Conservation (phyloP, 2,329 filamentous ascomycete species). For the Colletotrichum destructivum region DNA sequence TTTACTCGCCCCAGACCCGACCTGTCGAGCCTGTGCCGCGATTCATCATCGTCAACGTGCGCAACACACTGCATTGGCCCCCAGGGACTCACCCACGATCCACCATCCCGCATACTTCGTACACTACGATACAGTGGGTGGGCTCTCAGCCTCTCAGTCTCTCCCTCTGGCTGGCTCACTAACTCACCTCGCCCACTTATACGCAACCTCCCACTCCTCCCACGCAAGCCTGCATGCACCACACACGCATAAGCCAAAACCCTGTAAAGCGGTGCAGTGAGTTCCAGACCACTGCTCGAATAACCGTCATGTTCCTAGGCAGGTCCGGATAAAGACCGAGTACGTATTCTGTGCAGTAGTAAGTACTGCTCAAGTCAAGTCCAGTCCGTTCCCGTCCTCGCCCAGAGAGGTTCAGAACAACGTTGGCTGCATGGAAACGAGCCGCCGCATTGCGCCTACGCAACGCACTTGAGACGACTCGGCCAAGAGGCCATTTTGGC, state of each 20-base stretch:
- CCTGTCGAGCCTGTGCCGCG: slow-evolving; percentile 19
- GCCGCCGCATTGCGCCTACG: slow-evolving; percentile 33
- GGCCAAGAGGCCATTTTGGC: background rate
- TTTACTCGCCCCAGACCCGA: background rate
- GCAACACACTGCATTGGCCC: background rate
- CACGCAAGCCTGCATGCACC: slow-evolving; percentile 9
- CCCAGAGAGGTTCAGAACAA: background rate
- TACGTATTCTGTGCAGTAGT: slow-evolving; percentile 1
- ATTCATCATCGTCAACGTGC: slow-evolving; percentile 14
- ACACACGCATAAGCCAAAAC: slow-evolving; percentile 19
- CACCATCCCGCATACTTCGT: slow-evolving; percentile 21
- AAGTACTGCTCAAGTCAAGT: too few relatives aligned
- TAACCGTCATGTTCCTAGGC: background rate
- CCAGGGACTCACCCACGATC: slow-evolving; percentile 6
- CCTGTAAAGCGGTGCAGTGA: background rate
- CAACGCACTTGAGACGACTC: slow-evolving; percentile 37
- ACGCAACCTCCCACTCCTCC: slow-evolving; percentile 18
- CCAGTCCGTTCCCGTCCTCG: too few relatives aligned
- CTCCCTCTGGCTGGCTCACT: background rate
- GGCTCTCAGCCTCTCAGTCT: background rate
- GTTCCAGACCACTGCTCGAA: background rate
- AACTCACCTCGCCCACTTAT: background rate
- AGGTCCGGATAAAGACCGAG: slow-evolving; percentile 25
- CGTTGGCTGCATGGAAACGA: slow-evolving; percentile 33
- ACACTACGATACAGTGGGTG: too few relatives aligned